A percentile compares a stretch with the other conserved stretches of the same genome.
phyloP scores from a whole-genome alignment of 257 asterid genomes.

The Solanum tacnaense region DNA sequence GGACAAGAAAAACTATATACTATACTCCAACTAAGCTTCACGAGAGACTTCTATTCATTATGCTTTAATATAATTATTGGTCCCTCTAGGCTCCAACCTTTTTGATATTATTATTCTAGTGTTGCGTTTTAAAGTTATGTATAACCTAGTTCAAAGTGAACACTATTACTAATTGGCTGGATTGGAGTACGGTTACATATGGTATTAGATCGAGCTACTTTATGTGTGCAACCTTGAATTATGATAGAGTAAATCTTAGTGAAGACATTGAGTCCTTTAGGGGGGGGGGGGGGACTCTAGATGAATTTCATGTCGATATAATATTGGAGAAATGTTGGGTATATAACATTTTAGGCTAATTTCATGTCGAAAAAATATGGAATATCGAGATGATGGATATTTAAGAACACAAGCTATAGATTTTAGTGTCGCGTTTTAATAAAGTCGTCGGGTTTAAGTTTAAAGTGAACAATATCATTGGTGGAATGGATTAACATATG shows the following conservation, averaged over 20 bases:
- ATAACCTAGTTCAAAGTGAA: too few species aligned
- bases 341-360: background rate
- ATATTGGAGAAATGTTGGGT: too few species aligned
- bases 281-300: too few species aligned
- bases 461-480: background rate
- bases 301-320: too few species aligned
- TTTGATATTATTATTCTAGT: background rate
- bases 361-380: background rate
- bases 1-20: background rate
- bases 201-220: too few species aligned
- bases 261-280: too few species aligned
- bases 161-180: too few species aligned
- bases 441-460: background rate
- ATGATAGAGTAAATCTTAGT: too few species aligned
- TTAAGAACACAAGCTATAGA: background rate
- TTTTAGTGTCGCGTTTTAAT: background rate
- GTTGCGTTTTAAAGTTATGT: too few species aligned
- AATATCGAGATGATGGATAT: background rate
- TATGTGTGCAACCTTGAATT: too few species aligned
- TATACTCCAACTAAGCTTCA: background rate
- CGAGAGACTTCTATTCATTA: background rate
- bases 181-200: too few species aligned
- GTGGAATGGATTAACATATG: background rate
- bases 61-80: background rate
- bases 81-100: background rate